These are phyloP conservation scores for Claviceps sp. DNA, from an alignment of 2,329 filamentous ascomycete species.

Conservation along the genomic window DNA sequence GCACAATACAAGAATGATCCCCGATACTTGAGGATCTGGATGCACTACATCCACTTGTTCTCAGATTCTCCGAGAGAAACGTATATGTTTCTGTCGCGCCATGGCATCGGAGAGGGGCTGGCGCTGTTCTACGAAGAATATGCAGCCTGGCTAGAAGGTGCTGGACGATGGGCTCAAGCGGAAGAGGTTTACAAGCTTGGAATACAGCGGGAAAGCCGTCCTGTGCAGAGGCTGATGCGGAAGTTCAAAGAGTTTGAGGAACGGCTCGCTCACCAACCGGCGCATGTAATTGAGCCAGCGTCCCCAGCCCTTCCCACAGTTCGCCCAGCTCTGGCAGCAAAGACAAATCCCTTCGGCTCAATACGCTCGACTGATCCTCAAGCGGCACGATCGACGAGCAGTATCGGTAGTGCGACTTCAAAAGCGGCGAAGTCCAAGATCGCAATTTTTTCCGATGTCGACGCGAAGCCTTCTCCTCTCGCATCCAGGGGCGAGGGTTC, in stretches of 20 bases:
- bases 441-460: slow-evolving; percentile 76
- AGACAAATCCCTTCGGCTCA: slow-evolving; percentile 67
- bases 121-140: slow-evolving; percentile 97
- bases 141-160: slow-evolving; percentile 78
- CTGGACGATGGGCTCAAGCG: slow-evolving; percentile 74
- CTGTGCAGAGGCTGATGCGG: slow-evolving; percentile 64
- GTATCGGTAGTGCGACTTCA: slow-evolving; percentile 34
- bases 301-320: slow-evolving; percentile 79
- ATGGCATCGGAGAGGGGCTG: slow-evolving; percentile 72
- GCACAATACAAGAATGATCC: slow-evolving; percentile 90
- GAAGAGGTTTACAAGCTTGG: slow-evolving; percentile 89
- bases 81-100: slow-evolving; percentile 80
- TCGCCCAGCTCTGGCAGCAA: slow-evolving; percentile 71
- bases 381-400: slow-evolving; percentile 38
- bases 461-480: slow-evolving; percentile 44
- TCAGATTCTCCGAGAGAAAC: slow-evolving; percentile 86
- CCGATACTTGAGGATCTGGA: slow-evolving; percentile 84
- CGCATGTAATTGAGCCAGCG: slow-evolving; percentile 51
- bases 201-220: slow-evolving; percentile 76
- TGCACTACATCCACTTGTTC: slow-evolving; percentile 87
- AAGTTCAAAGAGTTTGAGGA: slow-evolving; percentile 90
- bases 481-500: slow-evolving; percentile 38
- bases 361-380: slow-evolving; percentile 51
- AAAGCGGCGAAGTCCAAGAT: slow-evolving; percentile 70
- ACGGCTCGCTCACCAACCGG: slow-evolving; percentile 52